Conservation (phyloP, 805 yeast genomes). For the Yarrowia yakushimensis region DNA sequence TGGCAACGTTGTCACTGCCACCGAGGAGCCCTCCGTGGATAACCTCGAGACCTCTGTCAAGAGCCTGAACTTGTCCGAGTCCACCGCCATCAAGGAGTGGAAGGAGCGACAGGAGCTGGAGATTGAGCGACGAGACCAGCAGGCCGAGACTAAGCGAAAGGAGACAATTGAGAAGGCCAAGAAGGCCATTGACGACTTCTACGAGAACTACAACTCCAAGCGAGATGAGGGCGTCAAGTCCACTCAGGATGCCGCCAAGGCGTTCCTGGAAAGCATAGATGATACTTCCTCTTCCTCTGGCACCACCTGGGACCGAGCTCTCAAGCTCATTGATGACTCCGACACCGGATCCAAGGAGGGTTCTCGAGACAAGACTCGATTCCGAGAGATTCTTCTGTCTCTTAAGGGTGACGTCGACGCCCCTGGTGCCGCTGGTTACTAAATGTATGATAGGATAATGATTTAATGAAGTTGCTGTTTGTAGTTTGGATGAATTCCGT, state of each 20-base stretch:
- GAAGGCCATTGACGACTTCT: constrained; percentile 83
- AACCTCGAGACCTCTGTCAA: constrained; percentile 29
- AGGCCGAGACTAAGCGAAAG: constrained; percentile 57
- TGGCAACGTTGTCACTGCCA: background rate
- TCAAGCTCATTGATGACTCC: constrained; percentile 47
- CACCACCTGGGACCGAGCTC: constrained; percentile 59
- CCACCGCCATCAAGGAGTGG: constrained; percentile 72
- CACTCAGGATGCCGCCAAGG: constrained; percentile 64
- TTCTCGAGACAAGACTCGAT: constrained; percentile 61
- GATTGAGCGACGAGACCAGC: constrained; percentile 72
- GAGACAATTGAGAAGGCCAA: constrained; percentile 73
- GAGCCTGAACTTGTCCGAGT: constrained; percentile 43
- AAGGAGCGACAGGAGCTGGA: constrained; percentile 74
- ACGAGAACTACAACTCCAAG: constrained; percentile 83
- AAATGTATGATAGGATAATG: constrained; percentile 27
- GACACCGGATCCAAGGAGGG: constrained; percentile 46
- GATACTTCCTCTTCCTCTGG: constrained; percentile 42
- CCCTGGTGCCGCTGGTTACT: constrained; percentile 73
- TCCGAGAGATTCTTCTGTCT: constrained; percentile 59
- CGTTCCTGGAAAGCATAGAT: constrained; percentile 71
- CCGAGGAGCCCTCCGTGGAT: constrained; percentile 28
- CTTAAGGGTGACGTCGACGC: constrained; percentile 67
- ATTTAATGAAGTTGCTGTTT: background rate
- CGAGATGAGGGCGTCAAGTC: constrained; percentile 64
- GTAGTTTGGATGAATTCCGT: no score